Evolutionary conservation across 1,284 basidiomycete genomes (phyloP), one percentile per base, ranked within the genome.

Genomic region (Kwoniella shivajii): DNA sequence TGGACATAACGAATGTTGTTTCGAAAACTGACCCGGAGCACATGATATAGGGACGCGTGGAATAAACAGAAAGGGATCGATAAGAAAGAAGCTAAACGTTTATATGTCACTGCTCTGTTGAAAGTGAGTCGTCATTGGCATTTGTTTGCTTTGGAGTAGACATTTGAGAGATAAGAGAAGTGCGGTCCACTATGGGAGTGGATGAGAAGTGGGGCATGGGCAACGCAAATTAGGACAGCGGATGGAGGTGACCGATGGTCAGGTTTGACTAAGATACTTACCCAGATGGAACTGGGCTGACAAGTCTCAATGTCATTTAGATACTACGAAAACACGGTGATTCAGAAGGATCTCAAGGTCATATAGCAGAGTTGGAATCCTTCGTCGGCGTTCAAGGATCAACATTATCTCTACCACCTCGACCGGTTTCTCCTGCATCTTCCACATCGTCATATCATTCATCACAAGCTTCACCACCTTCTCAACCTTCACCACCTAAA

Each of bases 31-130:
- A 43, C 44, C 49, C 48, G 45, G 42, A 61, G 68, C 75, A n/a
- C n/a, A n/a, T 70, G 79, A 64, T 64, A 71, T 63, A 93, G 91
- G 92, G 92, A 95, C 78, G 91, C 91, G 30, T 97, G 93, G 93
- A 86, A 88, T 44, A 93, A 92, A 71, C 90, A 94, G 71, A 88
- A 86, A 65, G 91, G 93, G 61, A 73, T 93, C 33, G 84, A 87
- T 56, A 74, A 84, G 29, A 84, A 83, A 56, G 89, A 94, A 72
- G 92, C 93, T 1, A 96, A 93, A 79, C 88, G 86, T 83, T 78
- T 88, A 37, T 97, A 97, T 77, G 90, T 95, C 3, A 88, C 92
- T 61, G 89, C 89, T 14, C 78, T 97, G 56, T 76, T 94, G 48
- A 90, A 90, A 82, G 92, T 89, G 68, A 38, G 79, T 64, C 27